Evolutionary conservation across 169 alveolate genomes (phyloP).

Genomic region (Cryptosporidium muris): DNA sequence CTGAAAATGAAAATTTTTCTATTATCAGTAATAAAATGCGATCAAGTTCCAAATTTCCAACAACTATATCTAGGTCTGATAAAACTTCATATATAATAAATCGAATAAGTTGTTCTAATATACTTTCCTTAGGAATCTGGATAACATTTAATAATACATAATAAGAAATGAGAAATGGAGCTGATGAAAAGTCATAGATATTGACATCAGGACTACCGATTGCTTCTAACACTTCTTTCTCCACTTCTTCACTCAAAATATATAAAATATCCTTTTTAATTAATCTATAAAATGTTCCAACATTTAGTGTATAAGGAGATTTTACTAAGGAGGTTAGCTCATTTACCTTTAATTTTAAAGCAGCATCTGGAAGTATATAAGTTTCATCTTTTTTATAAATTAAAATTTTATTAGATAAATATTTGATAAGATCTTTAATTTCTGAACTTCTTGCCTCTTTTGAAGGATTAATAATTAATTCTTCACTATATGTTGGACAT

Average conservation of each 20-base stretch:
- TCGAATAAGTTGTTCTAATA: constrained; percentile 4
- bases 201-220: constrained; percentile 13
- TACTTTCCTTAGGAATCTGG: background rate
- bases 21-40: background rate
- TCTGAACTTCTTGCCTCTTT: background rate
- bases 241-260: background rate
- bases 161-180: constrained; percentile 44
- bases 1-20: constrained; percentile 6
- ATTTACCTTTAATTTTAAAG: background rate
- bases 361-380: too few species aligned
- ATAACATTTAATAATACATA: background rate
- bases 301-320: background rate
- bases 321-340: background rate
- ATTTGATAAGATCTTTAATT: constrained; percentile 1
- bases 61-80: constrained; percentile 16
- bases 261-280: constrained; percentile 2
- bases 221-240: background rate
- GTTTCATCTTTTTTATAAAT: background rate
- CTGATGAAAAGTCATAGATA: constrained; percentile 11
- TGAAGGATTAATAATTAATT: background rate
- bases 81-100: constrained; percentile 33
- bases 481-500: constrained; percentile 10
- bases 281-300: constrained; percentile 17
- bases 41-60: constrained; percentile 34
- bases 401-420: constrained; percentile 4